Conservation (phyloP, 345 rosid genomes). For the Kandelia obovata region DNA sequence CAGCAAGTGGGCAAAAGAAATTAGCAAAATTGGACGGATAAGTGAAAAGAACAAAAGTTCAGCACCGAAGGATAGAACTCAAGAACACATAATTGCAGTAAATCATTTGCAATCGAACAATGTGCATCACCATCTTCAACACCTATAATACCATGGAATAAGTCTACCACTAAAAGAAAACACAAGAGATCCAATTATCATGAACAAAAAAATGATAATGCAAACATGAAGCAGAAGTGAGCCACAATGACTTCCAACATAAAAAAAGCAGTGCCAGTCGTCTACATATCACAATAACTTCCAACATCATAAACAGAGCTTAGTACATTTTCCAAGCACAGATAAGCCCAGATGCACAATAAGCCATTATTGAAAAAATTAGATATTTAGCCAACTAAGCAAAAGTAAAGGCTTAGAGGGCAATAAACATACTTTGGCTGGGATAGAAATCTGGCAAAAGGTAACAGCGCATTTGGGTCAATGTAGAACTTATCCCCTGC, state of each 20-base stretch:
- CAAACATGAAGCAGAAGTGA: too few relatives aligned
- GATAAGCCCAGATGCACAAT: too few relatives aligned
- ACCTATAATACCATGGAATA: neutral
- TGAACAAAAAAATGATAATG: too few relatives aligned
- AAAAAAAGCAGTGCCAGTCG: too few relatives aligned
- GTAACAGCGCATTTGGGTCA: slow-evolving; percentile 75
- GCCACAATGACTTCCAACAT: too few relatives aligned
- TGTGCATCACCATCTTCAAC: neutral
- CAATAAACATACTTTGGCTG: slow-evolving; percentile 74
- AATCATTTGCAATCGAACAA: neutral
- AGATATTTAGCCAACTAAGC: neutral
- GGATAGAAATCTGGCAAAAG: slow-evolving; percentile 76
- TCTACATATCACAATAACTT: too few relatives aligned
- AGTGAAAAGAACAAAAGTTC: neutral
- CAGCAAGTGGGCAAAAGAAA: neutral
- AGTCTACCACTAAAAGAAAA: neutral
- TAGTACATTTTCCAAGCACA: too few relatives aligned
- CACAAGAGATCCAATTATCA: too few relatives aligned
- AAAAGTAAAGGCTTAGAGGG: neutral
- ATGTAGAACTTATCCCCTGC: slow-evolving; percentile 83
- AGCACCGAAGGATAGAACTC: neutral
- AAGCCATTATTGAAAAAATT: neutral
- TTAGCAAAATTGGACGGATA: neutral
- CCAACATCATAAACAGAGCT: too few relatives aligned
- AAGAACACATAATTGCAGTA: neutral